Conservation (phyloP, 106 monocot genomes). For the Phalaenopsis equestris region DNA sequence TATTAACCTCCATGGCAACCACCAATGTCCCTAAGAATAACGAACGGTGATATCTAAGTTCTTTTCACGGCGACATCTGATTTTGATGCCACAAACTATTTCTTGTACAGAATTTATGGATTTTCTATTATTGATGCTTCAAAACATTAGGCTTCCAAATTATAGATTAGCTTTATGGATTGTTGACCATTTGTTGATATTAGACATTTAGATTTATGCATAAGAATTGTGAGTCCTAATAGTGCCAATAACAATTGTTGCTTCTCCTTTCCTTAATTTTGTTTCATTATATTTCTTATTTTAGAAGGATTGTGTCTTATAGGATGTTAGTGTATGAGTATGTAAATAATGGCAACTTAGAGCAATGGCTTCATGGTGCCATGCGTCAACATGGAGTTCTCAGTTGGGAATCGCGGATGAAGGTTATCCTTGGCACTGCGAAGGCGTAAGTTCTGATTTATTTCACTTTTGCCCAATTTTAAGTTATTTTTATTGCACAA, state of each 20-base stretch:
- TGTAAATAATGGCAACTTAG: conserved; percentile 62
- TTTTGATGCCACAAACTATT: no score
- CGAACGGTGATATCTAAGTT: background rate
- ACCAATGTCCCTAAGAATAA: background rate
- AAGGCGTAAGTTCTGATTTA: conserved; percentile 40
- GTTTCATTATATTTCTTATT: background rate
- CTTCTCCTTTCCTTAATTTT: no score
- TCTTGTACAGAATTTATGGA: no score
- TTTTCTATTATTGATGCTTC: no score
- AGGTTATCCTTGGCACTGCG: conserved; percentile 52
- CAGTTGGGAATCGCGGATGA: conserved; percentile 56
- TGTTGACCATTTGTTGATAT: no score
- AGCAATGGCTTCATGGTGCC: conserved; percentile 72
- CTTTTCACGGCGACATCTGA: background rate
- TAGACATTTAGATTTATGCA: no score
- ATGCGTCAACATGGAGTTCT: conserved; percentile 52
- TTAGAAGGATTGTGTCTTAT: background rate
- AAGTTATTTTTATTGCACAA: background rate
- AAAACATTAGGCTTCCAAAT: no score
- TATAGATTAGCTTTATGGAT: no score
- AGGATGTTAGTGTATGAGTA: conserved; percentile 77
- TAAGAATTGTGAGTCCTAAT: no score
- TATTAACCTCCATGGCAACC: background rate
- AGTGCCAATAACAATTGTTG: no score
- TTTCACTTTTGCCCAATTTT: background rate